Base-by-base conservation (phyloP, 768 basidiomycete species). In the Pisolithus tinctorius region DNA sequence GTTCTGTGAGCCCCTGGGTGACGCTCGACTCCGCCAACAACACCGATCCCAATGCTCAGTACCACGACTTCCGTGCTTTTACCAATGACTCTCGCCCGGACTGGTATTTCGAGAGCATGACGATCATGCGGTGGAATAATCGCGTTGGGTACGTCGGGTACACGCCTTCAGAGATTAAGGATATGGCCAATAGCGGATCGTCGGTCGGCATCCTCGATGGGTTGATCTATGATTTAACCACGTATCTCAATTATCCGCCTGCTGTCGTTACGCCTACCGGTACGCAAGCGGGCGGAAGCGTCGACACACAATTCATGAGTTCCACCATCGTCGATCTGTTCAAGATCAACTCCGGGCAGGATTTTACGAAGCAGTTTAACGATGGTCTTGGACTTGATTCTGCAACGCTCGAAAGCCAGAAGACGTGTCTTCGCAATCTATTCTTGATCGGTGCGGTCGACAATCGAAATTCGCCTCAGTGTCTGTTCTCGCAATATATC, bases 71-170 rank as follows among this genome's bases (percentile, higher is more conserved):
- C 81, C 88, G 95, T 16, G 85, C 84, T 0, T 84, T 76, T 63
- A 86, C 84, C 34, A 87, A 84, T 53, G 95, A 98, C 62, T 86
- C 87, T 0, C 82, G 96, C 8, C 95, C 96, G 0, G 96, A 99
- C 63, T 99, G 96, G 96, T 99, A 98, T 68, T 93, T 88, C 57
- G 88, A 98, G 71, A 76, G 74, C 53, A 98, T 99, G 96, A 88
- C 89, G 3, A 67, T 80, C 63, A 86, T 99, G 86, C 88, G 96
- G 6, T 96, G 86, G 75, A 85, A 82, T 48, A 82, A 82, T 59
- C 88, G 95, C 37, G 79, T 83, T 38, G 96, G 96, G 0, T 97
- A 94, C 64, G 62, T 95, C 47, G 95, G 93, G 0, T 86, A 81
- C 63, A 88, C 88, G 0, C 82, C 84, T 14, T 80, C 80, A 61